Base-by-base conservation (phyloP, 2,329 filamentous ascomycete species). In the Emydomyces testavorans region DNA sequence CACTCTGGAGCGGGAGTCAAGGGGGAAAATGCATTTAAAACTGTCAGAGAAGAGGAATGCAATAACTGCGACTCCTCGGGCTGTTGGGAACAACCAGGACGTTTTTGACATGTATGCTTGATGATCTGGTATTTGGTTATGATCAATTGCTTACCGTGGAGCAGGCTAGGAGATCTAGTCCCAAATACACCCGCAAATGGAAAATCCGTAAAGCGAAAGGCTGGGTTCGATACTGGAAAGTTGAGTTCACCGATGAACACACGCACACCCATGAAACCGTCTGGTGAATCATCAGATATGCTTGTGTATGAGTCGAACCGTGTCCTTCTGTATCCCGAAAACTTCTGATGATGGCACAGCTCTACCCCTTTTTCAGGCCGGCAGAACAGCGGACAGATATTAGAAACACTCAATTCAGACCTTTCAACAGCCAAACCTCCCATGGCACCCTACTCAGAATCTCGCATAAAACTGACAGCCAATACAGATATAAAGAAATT, bases 401-500 rank as follows among this genome's bases (percentile, higher is more conserved):
- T 92, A 40, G 89, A 96, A 62, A 77, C 87, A 23, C 75, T 98
- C 52, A 95, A 95, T 65, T 72, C 77, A 35, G 79, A 90, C 50
- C 75, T 94, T 24, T 62, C 75, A 11, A 67, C 79, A 1, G 72
- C 83, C 24, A 80, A 86, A 39, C 71, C 82, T 1, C 85, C 83
- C 2, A 75, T 85, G 20, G 80, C 82, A 26, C 82, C 83, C 1
- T 85, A 80, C 54, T 62, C 79, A 8, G 85, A 92, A 63, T 62
- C 86, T 13, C 83, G 92, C 43, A 80, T 96, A 62, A 89, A 85
- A 61, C 74, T 94, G 16, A 89, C 82, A 4, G 85, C 87, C 2
- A 85, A 85, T 51, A 90, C 87, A 1, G 90, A 96, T 62, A 76
- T 87, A 59, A 88, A 89, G 63, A 95, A 94, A 63, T 82, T 95